Conservation (phyloP, 208 protist genomes). For the Crithidia brevicula region DNA sequence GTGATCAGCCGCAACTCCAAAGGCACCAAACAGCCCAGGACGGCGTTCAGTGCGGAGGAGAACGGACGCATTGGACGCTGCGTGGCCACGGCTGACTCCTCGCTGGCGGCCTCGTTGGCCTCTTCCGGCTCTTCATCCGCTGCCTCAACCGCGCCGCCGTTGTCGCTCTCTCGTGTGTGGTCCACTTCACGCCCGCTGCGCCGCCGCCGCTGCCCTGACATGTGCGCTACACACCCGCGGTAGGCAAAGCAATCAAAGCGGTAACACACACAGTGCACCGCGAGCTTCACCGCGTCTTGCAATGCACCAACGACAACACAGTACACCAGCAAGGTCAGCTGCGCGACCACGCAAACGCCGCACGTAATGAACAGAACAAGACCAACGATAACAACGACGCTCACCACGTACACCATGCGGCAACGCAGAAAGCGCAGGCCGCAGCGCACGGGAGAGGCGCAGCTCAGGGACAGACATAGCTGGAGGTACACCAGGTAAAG, state of each 20-base stretch:
- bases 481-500: slow-evolving; percentile 16
- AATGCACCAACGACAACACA: slow-evolving; percentile 1
- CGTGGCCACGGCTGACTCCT: not conserved
- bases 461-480: slow-evolving; percentile 9
- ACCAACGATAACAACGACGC: not conserved
- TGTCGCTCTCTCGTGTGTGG: not conserved
- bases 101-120: not conserved
- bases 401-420: not conserved
- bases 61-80: not conserved
- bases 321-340: slow-evolving; percentile 14
- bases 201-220: not conserved
- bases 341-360: not conserved
- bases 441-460: slow-evolving; percentile 25
- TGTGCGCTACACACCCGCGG: slow-evolving; percentile 13
- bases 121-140: not conserved
- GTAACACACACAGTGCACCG: slow-evolving; percentile 17
- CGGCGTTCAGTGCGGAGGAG: not conserved
- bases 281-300: slow-evolving; percentile 22
- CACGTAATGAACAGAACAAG: not conserved
- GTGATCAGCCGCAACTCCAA: slow-evolving; percentile 14
- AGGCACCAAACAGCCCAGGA: slow-evolving; percentile 10
- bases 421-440: slow-evolving; percentile 9
- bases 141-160: not conserved
- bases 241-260: not conserved
- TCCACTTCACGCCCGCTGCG: not conserved